Conservation (phyloP, 805 yeast genomes). For the Pichia cephalocereana region DNA sequence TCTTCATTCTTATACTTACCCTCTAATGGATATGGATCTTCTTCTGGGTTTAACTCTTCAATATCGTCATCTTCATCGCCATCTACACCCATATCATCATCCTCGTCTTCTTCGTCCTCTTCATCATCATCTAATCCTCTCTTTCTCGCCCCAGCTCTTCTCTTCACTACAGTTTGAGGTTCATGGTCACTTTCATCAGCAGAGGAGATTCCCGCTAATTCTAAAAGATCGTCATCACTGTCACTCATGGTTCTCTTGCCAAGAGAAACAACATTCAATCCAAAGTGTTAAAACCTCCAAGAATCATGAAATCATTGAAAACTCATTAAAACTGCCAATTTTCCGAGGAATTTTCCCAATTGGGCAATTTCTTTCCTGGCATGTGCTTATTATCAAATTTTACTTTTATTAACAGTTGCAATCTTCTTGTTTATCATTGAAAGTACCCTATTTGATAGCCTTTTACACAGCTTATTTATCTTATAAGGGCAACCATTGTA, state of each 20-base stretch:
- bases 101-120: conserved; percentile 14
- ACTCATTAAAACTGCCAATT: too few relatives aligned
- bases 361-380: too few relatives aligned
- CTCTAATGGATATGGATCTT: conserved; percentile 81
- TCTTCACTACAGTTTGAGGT: conserved; percentile 20
- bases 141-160: conserved; percentile 12
- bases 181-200: conserved; percentile 34
- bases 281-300: too few relatives aligned
- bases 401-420: too few relatives aligned
- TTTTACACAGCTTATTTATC: too few relatives aligned
- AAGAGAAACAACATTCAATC: too few relatives aligned
- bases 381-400: too few relatives aligned
- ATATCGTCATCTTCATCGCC: conserved; percentile 21
- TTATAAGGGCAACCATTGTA: too few relatives aligned
- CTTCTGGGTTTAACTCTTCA: conserved; percentile 29
- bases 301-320: too few relatives aligned
- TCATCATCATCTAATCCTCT: conserved; percentile 22
- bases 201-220: conserved; percentile 78
- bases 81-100: conserved; percentile 23
- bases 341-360: too few relatives aligned
- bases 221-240: conserved; percentile 81
- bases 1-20: conserved; percentile 80
- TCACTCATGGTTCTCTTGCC: conserved; percentile 48
- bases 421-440: too few relatives aligned
- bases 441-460: too few relatives aligned